phyloP scores from a whole-genome alignment of 176 grass and related monocot species.

The Saccharum spontaneum region DNA sequence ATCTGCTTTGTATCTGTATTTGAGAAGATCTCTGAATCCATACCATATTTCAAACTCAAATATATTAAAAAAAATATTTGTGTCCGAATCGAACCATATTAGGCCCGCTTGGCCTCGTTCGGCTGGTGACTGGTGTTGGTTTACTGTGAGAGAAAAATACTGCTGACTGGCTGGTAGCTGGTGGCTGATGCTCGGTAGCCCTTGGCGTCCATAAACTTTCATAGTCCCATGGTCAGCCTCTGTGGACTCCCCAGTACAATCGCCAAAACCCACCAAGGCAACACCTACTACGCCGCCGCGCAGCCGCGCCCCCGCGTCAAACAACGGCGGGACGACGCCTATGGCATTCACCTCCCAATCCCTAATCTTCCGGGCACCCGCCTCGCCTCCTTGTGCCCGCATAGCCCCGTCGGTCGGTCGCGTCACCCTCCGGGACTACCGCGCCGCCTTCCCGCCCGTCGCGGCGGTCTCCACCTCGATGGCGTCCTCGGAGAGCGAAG shows the following conservation, averaged over 20 bases:
- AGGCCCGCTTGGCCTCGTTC: too few species aligned
- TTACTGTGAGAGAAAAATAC: too few species aligned
- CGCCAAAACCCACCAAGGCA: neutral
- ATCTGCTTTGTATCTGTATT: neutral
- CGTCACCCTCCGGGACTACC: constrained; percentile 10
- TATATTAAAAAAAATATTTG: too few species aligned
- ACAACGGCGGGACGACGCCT: neutral
- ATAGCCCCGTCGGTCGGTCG: neutral
- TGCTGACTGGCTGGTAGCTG: too few species aligned
- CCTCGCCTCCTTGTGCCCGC: neutral
- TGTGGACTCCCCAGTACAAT: neutral
- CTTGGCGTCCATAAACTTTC: neutral
- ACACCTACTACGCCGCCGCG: neutral
- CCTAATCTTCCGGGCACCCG: constrained; percentile 28
- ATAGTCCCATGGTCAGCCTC: too few species aligned
- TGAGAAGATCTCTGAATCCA: neutral
- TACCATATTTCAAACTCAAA: neutral
- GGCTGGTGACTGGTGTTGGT: too few species aligned
- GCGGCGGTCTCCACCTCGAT: constrained; percentile 30
- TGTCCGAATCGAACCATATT: neutral
- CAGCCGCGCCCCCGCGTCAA: constrained; percentile 19
- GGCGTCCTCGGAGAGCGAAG: constrained; percentile 40
- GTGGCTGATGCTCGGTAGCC: too few species aligned
- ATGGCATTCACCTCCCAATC: constrained; percentile 53
- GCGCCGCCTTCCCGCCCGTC: constrained; percentile 8